Evolutionary conservation across 2,329 filamentous ascomycete genomes (phyloP).

Genomic region (Fusarium proliferatum): DNA sequence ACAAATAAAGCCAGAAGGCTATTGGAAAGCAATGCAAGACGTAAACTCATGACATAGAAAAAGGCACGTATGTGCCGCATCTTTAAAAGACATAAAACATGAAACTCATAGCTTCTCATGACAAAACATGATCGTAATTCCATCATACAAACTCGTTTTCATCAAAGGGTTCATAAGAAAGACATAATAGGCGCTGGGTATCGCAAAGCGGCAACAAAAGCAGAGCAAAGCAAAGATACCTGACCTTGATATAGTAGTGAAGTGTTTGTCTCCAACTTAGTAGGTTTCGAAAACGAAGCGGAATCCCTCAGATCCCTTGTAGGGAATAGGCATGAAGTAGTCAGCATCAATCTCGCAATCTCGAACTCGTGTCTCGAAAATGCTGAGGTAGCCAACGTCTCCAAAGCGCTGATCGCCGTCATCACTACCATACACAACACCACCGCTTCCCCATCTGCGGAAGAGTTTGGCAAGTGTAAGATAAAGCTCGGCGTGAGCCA

Average conservation of each 20-base stretch:
- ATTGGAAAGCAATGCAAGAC: neutral
- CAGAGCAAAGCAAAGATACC: conserved; percentile 21
- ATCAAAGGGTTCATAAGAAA: conserved; percentile 13
- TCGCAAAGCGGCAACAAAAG: conserved; percentile 14
- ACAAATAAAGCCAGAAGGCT: conserved; percentile 3
- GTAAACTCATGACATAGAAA: conserved; percentile 36
- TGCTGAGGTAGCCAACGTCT: conserved; percentile 49
- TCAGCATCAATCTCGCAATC: conserved; percentile 53
- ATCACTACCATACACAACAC: conserved; percentile 45
- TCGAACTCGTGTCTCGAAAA: conserved; percentile 50
- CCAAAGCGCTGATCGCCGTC: conserved; percentile 49
- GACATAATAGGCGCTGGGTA: conserved; percentile 24
- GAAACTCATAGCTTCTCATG: conserved; percentile 34
- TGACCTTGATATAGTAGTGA: conserved; percentile 19
- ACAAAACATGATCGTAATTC: conserved; percentile 28
- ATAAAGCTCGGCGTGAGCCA: conserved; percentile 54
- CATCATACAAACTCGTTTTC: conserved; percentile 28
- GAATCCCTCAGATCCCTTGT: conserved; percentile 51
- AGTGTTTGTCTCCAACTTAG: conserved; percentile 17
- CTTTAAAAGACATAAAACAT: conserved; percentile 27
- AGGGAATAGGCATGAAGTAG: conserved; percentile 54
- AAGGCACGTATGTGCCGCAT: conserved; percentile 32
- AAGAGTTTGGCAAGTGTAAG: conserved; percentile 53
- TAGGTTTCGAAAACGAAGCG: conserved; percentile 49
- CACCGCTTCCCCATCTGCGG: conserved; percentile 51